Evolutionary conservation across 2,329 filamentous ascomycete species (phyloP).

Genomic region (Daldinia eschscholtzii): DNA sequence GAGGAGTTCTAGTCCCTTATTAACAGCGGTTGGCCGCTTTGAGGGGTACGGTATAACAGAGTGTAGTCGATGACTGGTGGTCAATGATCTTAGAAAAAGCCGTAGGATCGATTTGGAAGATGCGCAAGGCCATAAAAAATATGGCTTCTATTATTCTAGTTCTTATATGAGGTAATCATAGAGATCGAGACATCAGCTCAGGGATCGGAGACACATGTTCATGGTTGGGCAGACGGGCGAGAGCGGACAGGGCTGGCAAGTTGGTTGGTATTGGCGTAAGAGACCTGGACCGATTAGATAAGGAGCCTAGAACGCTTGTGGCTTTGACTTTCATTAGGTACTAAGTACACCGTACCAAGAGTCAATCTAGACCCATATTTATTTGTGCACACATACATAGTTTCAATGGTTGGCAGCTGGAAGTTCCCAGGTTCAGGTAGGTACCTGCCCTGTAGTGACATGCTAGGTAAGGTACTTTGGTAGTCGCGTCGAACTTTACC

Average conservation of each 20-base stretch:
- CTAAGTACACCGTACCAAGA: neutral
- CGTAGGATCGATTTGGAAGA: slow-evolving; percentile 34
- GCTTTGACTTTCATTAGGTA: slow-evolving; percentile 12
- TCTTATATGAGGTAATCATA: slow-evolving; percentile 35
- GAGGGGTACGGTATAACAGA: slow-evolving; percentile 38
- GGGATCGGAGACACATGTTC: slow-evolving; percentile 47
- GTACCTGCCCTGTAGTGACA: neutral
- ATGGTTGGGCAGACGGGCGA: slow-evolving; percentile 21
- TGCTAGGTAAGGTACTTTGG: slow-evolving; percentile 6
- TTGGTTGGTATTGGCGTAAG: slow-evolving; percentile 8
- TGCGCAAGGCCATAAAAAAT: slow-evolving; percentile 20
- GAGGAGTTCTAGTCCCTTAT: slow-evolving; percentile 21
- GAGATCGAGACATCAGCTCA: slow-evolving; percentile 45
- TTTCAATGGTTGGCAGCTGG: neutral
- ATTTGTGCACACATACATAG: neutral
- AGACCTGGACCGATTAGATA: slow-evolving; percentile 28
- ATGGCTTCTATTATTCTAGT: slow-evolving; percentile 25
- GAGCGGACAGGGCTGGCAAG: slow-evolving; percentile 18
- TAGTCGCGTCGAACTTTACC: slow-evolving; percentile 33
- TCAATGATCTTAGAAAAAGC: slow-evolving; percentile 35
- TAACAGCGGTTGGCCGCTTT: slow-evolving; percentile 20
- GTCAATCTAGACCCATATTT: neutral
- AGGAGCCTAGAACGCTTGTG: slow-evolving; percentile 36
- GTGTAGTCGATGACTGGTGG: slow-evolving; percentile 17
- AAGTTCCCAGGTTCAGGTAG: neutral